Base-by-base conservation (phyloP, 23 red algal genomes). In the Gracilariopsis chorda region DNA sequence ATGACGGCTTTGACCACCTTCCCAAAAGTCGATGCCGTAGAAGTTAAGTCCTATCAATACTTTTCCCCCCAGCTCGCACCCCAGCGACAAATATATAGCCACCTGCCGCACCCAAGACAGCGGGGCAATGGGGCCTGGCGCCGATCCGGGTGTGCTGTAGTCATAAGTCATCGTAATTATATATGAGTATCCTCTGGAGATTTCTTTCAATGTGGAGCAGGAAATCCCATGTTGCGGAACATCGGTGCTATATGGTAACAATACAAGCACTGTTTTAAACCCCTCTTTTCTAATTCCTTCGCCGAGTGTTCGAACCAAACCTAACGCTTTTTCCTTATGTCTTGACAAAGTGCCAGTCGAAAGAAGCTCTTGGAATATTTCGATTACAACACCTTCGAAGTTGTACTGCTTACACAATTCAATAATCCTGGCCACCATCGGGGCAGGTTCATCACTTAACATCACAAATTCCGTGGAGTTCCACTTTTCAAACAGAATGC, bases 161-260 rank as follows among this genome's bases (percentile, higher is more conserved):
- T 87, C 82, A 24, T 74, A 87, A 5, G 82, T 87, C 82, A 87
- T 87, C 13, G 45, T 24, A 4, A 87, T 74, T 23, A 87, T n/a
- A 3, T 55, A 23, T 7, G 59, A 41, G 23, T 70, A 87, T 6
- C 52, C 82, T 4, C 11, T 39, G 4, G 41, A 6, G 0, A 87
- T 37, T 11, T 43, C 16, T 17, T 52, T 40, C 9, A 87, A 28
- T 2, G 14, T 36, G 69, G 61, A 13, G 61, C 52, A 46, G 7
- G 25, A 27, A 13, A 87, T 42, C 2, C 58, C 58, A 36, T 69
- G 82, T 5, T 69, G 56, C 48, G 62, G 41, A 12, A 70, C 82
- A 25, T 67, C 59, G 8, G 27, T 10, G 9, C 44, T 35, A 44
- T 87, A 87, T 42, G 82, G 82, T 35, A 48, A 43, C n/a, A 87